phyloP scores from a whole-genome alignment of 768 basidiomycete genomes.

The Tricholoma bakamatsutake region DNA sequence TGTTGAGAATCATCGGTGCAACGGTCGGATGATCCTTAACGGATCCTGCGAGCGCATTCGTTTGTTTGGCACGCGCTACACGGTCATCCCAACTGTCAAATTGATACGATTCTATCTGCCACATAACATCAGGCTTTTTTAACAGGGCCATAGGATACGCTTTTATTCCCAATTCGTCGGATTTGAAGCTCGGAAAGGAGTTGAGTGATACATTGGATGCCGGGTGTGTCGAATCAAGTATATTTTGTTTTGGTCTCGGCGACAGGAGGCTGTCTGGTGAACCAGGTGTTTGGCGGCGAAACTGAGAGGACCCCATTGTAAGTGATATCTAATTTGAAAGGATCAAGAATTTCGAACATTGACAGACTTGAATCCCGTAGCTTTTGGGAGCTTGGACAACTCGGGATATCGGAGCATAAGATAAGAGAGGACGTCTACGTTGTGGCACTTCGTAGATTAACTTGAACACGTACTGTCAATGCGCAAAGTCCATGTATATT shows the following conservation, averaged over 20 bases:
- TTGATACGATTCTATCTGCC: slow-evolving; percentile 16
- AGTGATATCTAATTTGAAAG: background rate
- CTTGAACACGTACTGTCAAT: too few species aligned
- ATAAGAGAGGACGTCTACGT: background rate
- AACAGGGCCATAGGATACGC: slow-evolving; percentile 28
- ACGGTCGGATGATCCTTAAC: slow-evolving; percentile 1
- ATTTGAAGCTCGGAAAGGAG: slow-evolving; percentile 12
- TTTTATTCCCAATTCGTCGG: slow-evolving; percentile 16
- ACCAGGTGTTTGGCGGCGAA: slow-evolving; percentile 37
- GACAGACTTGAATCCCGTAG: slow-evolving; percentile 26
- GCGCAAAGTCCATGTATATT: too few species aligned
- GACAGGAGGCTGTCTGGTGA: slow-evolving; percentile 15
- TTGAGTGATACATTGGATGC: slow-evolving; percentile 1
- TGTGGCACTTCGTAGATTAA: too few species aligned
- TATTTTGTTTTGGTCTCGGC: background rate
- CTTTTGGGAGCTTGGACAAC: slow-evolving; percentile 28
- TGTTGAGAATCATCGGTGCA: slow-evolving; percentile 14
- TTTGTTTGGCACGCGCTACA: slow-evolving; percentile 4
- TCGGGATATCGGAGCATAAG: slow-evolving; percentile 24
- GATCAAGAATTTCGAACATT: slow-evolving; percentile 21
- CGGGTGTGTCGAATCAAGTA: slow-evolving; percentile 28
- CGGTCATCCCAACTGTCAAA: slow-evolving; percentile 17
- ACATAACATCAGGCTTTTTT: slow-evolving; percentile 12
- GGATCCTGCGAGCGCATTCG: slow-evolving; percentile 4
- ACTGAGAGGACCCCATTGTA: slow-evolving; percentile 20